Evolutionary conservation across 768 basidiomycete genomes (phyloP).

Genomic region (Panaeolus cyanescens): DNA sequence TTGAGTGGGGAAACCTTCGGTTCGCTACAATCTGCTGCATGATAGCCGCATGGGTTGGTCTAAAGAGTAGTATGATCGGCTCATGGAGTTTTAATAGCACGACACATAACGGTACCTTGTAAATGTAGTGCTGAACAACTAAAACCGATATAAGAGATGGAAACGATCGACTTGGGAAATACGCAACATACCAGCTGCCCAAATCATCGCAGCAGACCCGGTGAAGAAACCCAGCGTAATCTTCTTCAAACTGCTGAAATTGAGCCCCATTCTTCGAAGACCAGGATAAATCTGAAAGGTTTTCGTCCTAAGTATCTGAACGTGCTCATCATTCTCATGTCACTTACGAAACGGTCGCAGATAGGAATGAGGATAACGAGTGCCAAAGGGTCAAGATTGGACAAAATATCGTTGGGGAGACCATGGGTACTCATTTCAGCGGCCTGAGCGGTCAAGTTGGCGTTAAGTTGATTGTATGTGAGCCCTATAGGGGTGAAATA

Average conservation of each 20-base stretch:
- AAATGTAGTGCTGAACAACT: slow-evolving; percentile 72
- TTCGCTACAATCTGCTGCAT: slow-evolving; percentile 49
- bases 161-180: too few relatives aligned
- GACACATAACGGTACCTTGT: slow-evolving; percentile 42
- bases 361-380: slow-evolving; percentile 49
- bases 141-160: slow-evolving; percentile 23
- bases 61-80: background rate
- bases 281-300: slow-evolving; percentile 52
- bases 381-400: slow-evolving; percentile 71
- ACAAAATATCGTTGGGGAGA: slow-evolving; percentile 70
- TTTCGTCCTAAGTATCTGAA: background rate
- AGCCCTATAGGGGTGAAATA: slow-evolving; percentile 48
- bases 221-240: slow-evolving; percentile 58
- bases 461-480: slow-evolving; percentile 67
- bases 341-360: slow-evolving; percentile 42
- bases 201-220: slow-evolving; percentile 59
- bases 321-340: background rate
- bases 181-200: slow-evolving; percentile 52
- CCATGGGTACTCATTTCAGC: slow-evolving; percentile 70
- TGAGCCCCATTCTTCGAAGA: slow-evolving; percentile 49
- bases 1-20: slow-evolving; percentile 56
- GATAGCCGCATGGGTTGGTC: slow-evolving; percentile 53
- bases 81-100: background rate
- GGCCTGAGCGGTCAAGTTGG: slow-evolving; percentile 73
- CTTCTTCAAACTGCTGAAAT: slow-evolving; percentile 59